Base-by-base conservation (phyloP, 495 filamentous ascomycete genomes). In the Xanthoparmelia taractica region DNA sequence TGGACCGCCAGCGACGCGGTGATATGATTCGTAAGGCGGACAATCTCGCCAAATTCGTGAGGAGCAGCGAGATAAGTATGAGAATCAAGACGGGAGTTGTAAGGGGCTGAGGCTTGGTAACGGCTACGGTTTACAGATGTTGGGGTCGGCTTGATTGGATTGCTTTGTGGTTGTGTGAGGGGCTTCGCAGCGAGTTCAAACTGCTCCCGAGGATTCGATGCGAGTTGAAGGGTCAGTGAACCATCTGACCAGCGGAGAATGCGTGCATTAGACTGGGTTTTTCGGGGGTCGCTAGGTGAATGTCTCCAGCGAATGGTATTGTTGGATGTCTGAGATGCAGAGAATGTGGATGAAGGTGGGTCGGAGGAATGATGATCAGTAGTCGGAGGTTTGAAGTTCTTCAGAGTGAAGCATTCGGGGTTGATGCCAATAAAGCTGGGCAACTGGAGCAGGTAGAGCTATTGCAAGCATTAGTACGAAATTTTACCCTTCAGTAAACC, bases 211-310 rank as follows among this genome's bases (percentile, higher is more conserved):
- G 92, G 88, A 10, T 85, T 79, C 0, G 82, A 84, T 29, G 85
- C 87, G 40, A 90, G 76, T 69, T 91, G 87, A 13, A 97, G 78
- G 20, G 92, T 96, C 34, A 91, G 73, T 8, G 88, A 91, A 43
- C 90, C 90, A 69, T 96, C 90, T 63, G 87, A 88, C 91, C 91
- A 96, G 64, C 81, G 83, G 61, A 91, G 83, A 34, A 93, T 77
- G 54, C 87, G 83, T 8, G 90, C 82, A 71, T 94, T 94, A 41
- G 88, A 92, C 68, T 88, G 83, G 15, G 91, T 75, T 41, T 81
- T 72, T 17, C 72, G 67, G 10, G 80, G 78, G 62, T 88, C 75
- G 15, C 77, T 79, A n/a, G 86, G 86, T 50, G 86, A 82, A 65
- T 82, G 80, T 58, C 88, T 82, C 85, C 87, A 88, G 68, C 86